Evolutionary conservation across 805 yeast species (phyloP).

Genomic region (Kockiozyma suomiensis): DNA sequence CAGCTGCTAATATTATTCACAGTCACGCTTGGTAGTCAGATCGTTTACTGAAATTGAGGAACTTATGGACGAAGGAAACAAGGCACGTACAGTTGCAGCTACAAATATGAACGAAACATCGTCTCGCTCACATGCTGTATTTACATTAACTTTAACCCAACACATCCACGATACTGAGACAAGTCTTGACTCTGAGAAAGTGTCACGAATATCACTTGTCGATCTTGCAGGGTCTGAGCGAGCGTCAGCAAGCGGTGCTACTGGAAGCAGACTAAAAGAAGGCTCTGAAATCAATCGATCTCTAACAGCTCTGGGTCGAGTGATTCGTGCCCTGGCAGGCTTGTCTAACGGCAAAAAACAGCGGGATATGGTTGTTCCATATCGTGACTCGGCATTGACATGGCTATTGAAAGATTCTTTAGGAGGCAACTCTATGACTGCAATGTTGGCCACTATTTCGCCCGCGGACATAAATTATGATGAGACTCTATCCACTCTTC

Average conservation of each 20-base stretch:
- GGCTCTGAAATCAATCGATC: slow-evolving; percentile 80
- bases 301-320: slow-evolving; percentile 74
- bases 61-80: slow-evolving; percentile 55
- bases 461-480: slow-evolving; percentile 67
- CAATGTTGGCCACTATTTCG: slow-evolving; percentile 83
- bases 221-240: slow-evolving; percentile 87
- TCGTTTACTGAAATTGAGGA: slow-evolving; percentile 53
- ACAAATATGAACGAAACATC: slow-evolving; percentile 73
- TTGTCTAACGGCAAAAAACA: slow-evolving; percentile 56
- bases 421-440: slow-evolving; percentile 86
- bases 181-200: slow-evolving; percentile 49
- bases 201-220: slow-evolving; percentile 64
- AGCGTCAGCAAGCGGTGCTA: slow-evolving; percentile 62
- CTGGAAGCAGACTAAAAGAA: slow-evolving; percentile 50
- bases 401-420: slow-evolving; percentile 74
- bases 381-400: slow-evolving; percentile 74
- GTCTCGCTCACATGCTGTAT: slow-evolving; percentile 80
- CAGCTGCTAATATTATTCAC: not conserved
- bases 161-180: slow-evolving; percentile 46
- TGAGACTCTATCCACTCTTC: slow-evolving; percentile 71
- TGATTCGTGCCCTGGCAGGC: slow-evolving; percentile 55
- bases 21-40: slow-evolving; percentile 52
- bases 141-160: slow-evolving; percentile 64
- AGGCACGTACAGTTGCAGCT: slow-evolving; percentile 64
- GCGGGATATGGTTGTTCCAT: slow-evolving; percentile 48